Evolutionary conservation across 148 eudicot species (phyloP).

Genomic region (Cornus suecica): DNA sequence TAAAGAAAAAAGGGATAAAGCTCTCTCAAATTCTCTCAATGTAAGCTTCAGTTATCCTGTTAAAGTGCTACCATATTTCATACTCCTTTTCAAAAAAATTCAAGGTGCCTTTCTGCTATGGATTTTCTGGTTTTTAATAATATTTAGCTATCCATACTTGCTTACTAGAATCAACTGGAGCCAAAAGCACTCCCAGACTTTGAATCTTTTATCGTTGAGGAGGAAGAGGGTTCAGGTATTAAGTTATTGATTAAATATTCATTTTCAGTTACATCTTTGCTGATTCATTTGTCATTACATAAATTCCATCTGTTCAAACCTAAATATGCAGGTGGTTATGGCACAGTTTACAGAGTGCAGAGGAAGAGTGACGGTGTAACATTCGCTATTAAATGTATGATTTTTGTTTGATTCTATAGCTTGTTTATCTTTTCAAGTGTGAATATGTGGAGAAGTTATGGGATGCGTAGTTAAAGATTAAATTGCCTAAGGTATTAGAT

Average conservation of each 20-base stretch:
- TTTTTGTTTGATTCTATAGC: too few species aligned
- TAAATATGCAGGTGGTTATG: slow-evolving; percentile 86
- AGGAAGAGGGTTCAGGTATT: slow-evolving; percentile 97
- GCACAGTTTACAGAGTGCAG: slow-evolving; percentile 85
- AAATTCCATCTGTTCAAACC: background rate
- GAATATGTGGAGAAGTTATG: background rate
- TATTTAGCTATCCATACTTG: slow-evolving; percentile 9
- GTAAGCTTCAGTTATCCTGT: slow-evolving; percentile 24
- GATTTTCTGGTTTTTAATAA: slow-evolving; percentile 13
- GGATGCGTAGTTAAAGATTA: background rate
- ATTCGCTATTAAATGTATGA: slow-evolving; percentile 93
- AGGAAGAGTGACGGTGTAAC: slow-evolving; percentile 70
- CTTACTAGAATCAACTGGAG: slow-evolving; percentile 41
- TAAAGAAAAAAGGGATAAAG: slow-evolving; percentile 36
- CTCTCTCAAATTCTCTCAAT: slow-evolving; percentile 25
- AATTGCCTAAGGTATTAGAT: background rate
- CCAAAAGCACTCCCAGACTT: slow-evolving; percentile 57
- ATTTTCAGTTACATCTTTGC: background rate
- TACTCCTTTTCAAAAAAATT: background rate
- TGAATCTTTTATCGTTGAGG: slow-evolving; percentile 63
- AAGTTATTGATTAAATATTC: slow-evolving; percentile 9
- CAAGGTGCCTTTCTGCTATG: background rate
- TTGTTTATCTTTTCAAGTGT: background rate
- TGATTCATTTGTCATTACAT: background rate
- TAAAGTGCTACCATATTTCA: slow-evolving; percentile 10